These are phyloP conservation scores for Mycena haematopus DNA, from an alignment of 768 basidiomycete species.

Conservation along the genomic window DNA sequence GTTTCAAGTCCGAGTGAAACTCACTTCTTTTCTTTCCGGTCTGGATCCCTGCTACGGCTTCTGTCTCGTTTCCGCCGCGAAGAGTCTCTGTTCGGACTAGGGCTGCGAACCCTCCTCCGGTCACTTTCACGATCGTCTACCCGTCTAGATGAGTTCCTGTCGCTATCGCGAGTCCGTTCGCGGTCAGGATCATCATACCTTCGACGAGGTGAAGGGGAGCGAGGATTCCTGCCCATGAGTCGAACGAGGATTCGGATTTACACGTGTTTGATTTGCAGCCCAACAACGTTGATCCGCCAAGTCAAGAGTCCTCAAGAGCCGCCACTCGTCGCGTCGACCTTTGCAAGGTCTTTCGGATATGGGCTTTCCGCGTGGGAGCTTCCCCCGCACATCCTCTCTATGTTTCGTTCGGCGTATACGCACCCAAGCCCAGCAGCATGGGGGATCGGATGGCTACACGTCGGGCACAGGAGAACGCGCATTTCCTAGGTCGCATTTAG, in stretches of 20 bases:
- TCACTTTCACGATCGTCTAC: slow-evolving; percentile 33
- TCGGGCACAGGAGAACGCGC: slow-evolving; percentile 4
- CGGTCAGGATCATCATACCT: slow-evolving; percentile 46
- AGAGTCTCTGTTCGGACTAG: slow-evolving; percentile 32
- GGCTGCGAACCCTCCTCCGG: slow-evolving; percentile 35
- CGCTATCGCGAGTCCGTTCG: slow-evolving; percentile 40
- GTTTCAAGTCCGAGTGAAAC: slow-evolving; percentile 25
- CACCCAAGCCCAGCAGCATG: slow-evolving; percentile 22
- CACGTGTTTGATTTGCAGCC: slow-evolving; percentile 1
- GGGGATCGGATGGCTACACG: slow-evolving; percentile 13
- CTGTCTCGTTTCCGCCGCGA: slow-evolving; percentile 39
- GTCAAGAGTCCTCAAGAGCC: neutral
- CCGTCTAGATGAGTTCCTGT: slow-evolving; percentile 41
- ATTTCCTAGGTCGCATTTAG: slow-evolving; percentile 11
- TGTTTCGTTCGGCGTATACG: slow-evolving; percentile 11
- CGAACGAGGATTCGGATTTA: neutral
- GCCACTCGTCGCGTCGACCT: neutral
- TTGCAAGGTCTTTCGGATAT: slow-evolving; percentile 4
- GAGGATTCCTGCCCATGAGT: slow-evolving; percentile 30
- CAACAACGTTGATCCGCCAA: neutral
- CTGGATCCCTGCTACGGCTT: slow-evolving; percentile 47
- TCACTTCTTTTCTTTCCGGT: slow-evolving; percentile 55
- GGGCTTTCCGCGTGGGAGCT: slow-evolving; percentile 9
- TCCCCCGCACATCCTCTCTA: neutral
- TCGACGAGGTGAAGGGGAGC: slow-evolving; percentile 56